Evolutionary conservation across 2,329 filamentous ascomycete species (phyloP).

Genomic region (Rachicladosporium sp.): DNA sequence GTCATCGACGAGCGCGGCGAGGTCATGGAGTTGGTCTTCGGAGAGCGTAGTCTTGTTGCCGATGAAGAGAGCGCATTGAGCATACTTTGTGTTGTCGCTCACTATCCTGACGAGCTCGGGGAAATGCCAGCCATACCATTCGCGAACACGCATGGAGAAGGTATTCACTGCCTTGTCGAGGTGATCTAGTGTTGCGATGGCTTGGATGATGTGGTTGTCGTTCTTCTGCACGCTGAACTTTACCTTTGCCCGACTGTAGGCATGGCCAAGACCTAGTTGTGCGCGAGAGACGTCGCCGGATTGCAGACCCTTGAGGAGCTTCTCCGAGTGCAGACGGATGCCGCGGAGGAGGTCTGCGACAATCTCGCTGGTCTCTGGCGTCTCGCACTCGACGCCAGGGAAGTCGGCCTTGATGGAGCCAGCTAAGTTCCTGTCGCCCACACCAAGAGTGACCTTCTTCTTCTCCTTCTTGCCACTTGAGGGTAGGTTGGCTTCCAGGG

Average conservation of each 20-base stretch:
- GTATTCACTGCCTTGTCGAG: conserved; percentile 97
- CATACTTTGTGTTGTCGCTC: conserved; percentile 87
- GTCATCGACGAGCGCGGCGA: conserved; percentile 77
- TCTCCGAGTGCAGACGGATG: conserved; percentile 72
- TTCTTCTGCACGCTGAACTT: conserved; percentile 99
- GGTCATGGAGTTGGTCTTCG: conserved; percentile 75
- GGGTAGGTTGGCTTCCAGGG: conserved; percentile 88
- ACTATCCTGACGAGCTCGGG: conserved; percentile 89
- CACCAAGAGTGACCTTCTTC: conserved; percentile 77
- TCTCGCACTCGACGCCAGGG: conserved; percentile 80
- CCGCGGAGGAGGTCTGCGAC: conserved; percentile 86
- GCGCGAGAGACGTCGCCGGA: conserved; percentile 83
- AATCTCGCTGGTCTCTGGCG: conserved; percentile 81
- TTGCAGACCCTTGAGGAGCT: conserved; percentile 84
- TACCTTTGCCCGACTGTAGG: conserved; percentile 93
- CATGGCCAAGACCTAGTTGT: conserved; percentile 90
- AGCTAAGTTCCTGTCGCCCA: conserved; percentile 83
- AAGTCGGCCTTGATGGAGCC: conserved; percentile 84
- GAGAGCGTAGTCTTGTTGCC: conserved; percentile 78
- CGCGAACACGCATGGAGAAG: conserved; percentile 89
- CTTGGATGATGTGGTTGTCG: conserved; percentile 98
- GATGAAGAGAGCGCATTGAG: conserved; percentile 73
- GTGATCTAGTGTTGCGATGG: conserved; percentile 82
- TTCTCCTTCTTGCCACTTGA: conserved; percentile 97
- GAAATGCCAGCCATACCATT: conserved; percentile 99